These are phyloP conservation scores for Anthracocystis setariae DNA, from an alignment of 1,284 basidiomycete genomes.

Conservation along the genomic window DNA sequence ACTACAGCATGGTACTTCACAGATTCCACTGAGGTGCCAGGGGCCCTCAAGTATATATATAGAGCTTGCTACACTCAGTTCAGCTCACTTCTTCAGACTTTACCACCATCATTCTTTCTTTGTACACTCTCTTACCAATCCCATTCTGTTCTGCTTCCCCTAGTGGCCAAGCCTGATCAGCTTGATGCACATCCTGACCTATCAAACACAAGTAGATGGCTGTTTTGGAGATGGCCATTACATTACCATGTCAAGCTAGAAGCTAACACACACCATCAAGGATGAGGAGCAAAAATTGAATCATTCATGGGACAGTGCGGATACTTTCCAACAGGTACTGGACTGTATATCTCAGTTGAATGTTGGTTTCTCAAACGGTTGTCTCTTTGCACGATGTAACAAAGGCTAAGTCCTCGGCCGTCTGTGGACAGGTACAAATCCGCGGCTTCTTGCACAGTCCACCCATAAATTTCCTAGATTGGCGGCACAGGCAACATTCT, in stretches of 20 bases:
- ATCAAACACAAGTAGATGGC: slow-evolving; percentile 3
- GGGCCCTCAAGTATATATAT: slow-evolving; percentile 4
- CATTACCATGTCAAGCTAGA: too few species aligned
- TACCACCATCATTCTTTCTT: slow-evolving; percentile 2
- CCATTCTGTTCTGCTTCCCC: not conserved
- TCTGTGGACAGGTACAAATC: too few species aligned
- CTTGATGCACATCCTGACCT: not conserved
- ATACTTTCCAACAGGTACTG: too few species aligned
- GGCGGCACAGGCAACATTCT: not conserved
- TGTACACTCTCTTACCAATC: not conserved
- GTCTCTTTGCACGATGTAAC: too few species aligned
- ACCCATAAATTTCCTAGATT: not conserved
- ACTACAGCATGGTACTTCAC: too few species aligned
- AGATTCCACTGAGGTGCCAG: too few species aligned
- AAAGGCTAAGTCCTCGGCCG: too few species aligned
- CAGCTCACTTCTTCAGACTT: slow-evolving; percentile 4
- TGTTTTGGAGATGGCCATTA: not conserved
- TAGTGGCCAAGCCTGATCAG: not conserved
- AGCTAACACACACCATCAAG: too few species aligned
- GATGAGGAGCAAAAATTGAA: too few species aligned
- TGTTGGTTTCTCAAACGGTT: too few species aligned
- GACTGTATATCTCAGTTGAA: too few species aligned
- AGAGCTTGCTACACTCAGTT: slow-evolving; percentile 3
- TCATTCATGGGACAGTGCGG: too few species aligned
- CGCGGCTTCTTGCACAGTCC: not conserved